Conservation (phyloP, 257 asterid genomes). For the Solanum rostratum region DNA sequence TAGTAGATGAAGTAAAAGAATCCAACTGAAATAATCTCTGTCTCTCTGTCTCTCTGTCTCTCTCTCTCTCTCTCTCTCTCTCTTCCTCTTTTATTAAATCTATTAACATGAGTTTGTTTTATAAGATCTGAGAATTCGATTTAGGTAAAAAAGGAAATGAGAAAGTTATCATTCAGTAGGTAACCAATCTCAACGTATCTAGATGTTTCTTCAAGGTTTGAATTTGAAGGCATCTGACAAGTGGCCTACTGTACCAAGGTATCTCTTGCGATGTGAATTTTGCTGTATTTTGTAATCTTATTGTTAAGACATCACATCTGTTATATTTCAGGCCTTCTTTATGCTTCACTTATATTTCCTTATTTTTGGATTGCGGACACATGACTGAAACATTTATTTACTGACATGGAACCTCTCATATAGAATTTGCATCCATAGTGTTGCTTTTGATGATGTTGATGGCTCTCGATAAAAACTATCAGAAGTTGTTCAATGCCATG, state of each 20-base stretch:
- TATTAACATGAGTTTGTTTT: not conserved
- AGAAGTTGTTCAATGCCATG: not conserved
- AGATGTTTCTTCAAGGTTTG: not conserved
- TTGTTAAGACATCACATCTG: not conserved
- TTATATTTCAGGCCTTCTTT: not conserved
- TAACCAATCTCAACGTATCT: not conserved
- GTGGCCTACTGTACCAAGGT: not conserved
- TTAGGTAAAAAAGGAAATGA: not conserved
- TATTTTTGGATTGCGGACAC: not conserved
- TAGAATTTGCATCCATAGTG: not conserved
- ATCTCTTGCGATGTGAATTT: not conserved
- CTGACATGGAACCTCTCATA: not conserved
- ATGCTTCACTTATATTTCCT: not conserved
- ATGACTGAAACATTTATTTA: not conserved
- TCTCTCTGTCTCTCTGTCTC: too few relatives aligned
- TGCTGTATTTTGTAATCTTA: not conserved
- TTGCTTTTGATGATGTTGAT: not conserved
- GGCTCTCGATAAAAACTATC: not conserved
- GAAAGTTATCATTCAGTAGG: not conserved
- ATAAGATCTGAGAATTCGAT: not conserved
- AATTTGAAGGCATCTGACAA: not conserved
- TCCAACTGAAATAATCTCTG: not conserved
- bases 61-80: not conserved
- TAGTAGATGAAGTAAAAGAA: not conserved
- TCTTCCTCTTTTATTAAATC: not conserved